Base-by-base conservation (phyloP, 345 rosid species). In the Lenwebbia sp. region DNA sequence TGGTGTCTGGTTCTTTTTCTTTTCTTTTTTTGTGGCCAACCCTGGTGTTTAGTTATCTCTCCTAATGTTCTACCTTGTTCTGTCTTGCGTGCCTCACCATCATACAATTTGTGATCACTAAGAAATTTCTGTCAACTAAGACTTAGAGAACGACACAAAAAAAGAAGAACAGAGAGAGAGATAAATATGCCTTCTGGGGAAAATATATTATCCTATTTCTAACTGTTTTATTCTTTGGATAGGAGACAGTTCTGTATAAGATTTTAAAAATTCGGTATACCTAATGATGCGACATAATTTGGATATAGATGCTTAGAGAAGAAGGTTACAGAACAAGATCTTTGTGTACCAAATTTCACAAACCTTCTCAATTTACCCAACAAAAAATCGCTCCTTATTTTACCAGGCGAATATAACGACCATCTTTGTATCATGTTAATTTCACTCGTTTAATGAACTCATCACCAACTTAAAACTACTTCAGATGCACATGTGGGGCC, bases 401-500 rank as follows among this genome's bases (percentile, higher is more conserved):
- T 47, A 28, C 13, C 37, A 22, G 21, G 41, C n/a, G 33, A 47
- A 44, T 41, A n/a, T 7, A 25, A 23, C 23, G n/a, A 76, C 7
- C n/a, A 5, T 50, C 44, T 83, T 50, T 51, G 17, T 54, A 33
- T 54, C 26, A 23, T 37, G 28, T 51, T 83, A 54, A 44, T 54
- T 51, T 33, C 9, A 6, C 44, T 83, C 44, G 17, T 37, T 30
- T n/a, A 19, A 25, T 82, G 54, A 47, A 23, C 9, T 82, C 54
- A 47, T 51, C 78, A 22, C 47, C 84, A 21, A 82, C 54, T 54
- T 49, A 14, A 82, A 23, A 54, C 28, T 54, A 41, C 17, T 62
- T 51, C 65, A 96, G 98, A 96, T 96, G 99, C 99, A 96, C 88
- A 94, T 95, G 99, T 96, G 99, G 99, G 98, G 98, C 56, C 99